Evolutionary conservation across 2,329 filamentous ascomycete genomes (phyloP).

Genomic region (Penicillium verrucosum): DNA sequence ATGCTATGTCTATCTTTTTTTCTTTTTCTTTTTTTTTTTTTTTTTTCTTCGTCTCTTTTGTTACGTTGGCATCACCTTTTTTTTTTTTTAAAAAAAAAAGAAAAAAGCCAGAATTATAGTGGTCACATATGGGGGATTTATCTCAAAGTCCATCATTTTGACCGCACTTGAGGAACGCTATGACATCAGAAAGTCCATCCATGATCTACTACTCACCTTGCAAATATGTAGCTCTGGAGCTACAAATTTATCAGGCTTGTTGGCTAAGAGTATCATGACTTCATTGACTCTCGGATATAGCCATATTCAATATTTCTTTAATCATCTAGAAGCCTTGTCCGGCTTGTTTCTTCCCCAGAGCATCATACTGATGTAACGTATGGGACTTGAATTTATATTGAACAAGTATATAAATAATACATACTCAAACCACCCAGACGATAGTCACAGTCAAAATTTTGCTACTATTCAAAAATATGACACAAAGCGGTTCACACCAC

Average conservation of each 20-base stretch:
- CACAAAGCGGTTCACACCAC: slow-evolving; percentile 2
- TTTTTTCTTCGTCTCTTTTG: neutral
- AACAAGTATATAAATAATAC: neutral
- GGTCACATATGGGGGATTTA: neutral
- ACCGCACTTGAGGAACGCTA: neutral
- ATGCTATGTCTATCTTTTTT: neutral
- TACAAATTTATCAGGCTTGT: neutral
- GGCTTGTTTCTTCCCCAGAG: neutral
- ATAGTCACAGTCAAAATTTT: too few species aligned
- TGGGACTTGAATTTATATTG: neutral
- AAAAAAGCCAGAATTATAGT: too few species aligned
- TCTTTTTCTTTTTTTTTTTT: neutral
- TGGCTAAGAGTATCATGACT: neutral
- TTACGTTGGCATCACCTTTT: too few species aligned
- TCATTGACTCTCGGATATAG: neutral
- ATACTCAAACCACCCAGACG: neutral
- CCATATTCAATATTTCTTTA: neutral
- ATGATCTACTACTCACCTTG: too few species aligned
- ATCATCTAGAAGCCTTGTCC: neutral
- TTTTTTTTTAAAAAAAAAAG: too few species aligned
- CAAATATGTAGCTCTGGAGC: neutral
- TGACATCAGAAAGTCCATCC: neutral
- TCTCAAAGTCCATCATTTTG: neutral
- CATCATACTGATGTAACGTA: neutral
- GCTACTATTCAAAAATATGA: neutral